Conservation (phyloP, 2,329 filamentous ascomycete species). For the Metarhizium brunneum region DNA sequence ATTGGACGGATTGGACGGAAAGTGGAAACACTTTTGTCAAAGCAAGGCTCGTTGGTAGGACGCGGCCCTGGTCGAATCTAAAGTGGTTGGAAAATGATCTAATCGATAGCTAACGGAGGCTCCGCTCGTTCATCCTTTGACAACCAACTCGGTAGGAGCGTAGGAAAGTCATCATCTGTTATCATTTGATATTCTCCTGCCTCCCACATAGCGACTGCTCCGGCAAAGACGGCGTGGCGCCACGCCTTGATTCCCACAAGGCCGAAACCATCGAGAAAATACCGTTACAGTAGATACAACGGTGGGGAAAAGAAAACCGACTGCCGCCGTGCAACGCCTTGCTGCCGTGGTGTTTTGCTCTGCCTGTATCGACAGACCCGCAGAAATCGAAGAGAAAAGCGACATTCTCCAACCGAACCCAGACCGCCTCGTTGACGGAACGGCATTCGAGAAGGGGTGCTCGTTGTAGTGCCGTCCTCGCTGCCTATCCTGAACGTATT, state of each 20-base stretch:
- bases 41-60: too few species aligned
- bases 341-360: neutral
- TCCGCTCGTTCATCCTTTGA: neutral
- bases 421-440: conserved; percentile 5
- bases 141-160: neutral
- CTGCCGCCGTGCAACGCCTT: neutral
- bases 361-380: neutral
- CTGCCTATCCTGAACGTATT: neutral
- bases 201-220: neutral
- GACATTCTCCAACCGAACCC: neutral
- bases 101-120: conserved; percentile 4
- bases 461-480: conserved; percentile 2
- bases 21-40: neutral
- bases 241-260: too few species aligned
- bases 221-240: too few species aligned
- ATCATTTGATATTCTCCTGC: neutral
- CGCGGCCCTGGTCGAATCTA: neutral
- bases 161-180: too few species aligned
- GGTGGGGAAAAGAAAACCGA: too few species aligned
- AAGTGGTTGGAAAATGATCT: neutral
- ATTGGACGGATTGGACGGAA: neutral
- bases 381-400: neutral
- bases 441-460: conserved; percentile 2
- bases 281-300: too few species aligned
- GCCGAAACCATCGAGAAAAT: neutral